Percentiles rank a stretch among this genome's conserved stretches.
phyloP scores from a whole-genome alignment of 202 grass and related monocot species.

The Zoysia matrella region DNA sequence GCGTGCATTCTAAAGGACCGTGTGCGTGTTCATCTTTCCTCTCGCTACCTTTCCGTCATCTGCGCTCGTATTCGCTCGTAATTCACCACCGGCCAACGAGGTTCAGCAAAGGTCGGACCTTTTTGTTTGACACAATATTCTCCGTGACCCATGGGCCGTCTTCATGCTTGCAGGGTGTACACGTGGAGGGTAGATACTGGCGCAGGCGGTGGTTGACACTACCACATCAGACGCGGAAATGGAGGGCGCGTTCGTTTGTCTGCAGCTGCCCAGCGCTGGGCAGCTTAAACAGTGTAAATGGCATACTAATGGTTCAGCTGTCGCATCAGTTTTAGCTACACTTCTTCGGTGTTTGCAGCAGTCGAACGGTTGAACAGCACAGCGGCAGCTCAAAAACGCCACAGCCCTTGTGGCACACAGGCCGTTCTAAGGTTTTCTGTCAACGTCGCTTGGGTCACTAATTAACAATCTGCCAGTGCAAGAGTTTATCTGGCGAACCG shows the following conservation, averaged over 20 bases:
- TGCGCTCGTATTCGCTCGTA: not conserved
- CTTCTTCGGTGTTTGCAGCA: too few relatives aligned
- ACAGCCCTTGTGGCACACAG: not conserved
- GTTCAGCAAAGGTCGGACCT: not conserved
- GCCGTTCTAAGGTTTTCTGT: constrained; percentile 19
- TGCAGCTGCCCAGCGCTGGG: too few relatives aligned
- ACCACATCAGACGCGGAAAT: constrained; percentile 42
- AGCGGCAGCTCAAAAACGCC: too few relatives aligned
- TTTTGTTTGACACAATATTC: constrained; percentile 35
- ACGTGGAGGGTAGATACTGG: constrained; percentile 33
- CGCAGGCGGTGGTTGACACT: constrained; percentile 41
- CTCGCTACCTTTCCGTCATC: not conserved
- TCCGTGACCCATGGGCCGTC: constrained; percentile 1
- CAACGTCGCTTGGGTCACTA: not conserved
- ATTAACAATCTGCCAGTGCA: not conserved
- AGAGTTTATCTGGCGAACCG: not conserved
- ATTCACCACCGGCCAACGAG: not conserved
- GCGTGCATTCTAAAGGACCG: not conserved
- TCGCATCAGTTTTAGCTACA: too few relatives aligned
- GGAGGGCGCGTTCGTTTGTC: not conserved
- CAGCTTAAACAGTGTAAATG: too few relatives aligned
- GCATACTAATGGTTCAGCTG: too few relatives aligned
- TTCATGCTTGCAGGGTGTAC: not conserved
- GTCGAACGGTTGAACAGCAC: too few relatives aligned
- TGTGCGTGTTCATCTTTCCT: not conserved